These are phyloP conservation scores for Phytopythium litorale DNA, from an alignment of 352 stramenopile genomes.

Conservation along the genomic window DNA sequence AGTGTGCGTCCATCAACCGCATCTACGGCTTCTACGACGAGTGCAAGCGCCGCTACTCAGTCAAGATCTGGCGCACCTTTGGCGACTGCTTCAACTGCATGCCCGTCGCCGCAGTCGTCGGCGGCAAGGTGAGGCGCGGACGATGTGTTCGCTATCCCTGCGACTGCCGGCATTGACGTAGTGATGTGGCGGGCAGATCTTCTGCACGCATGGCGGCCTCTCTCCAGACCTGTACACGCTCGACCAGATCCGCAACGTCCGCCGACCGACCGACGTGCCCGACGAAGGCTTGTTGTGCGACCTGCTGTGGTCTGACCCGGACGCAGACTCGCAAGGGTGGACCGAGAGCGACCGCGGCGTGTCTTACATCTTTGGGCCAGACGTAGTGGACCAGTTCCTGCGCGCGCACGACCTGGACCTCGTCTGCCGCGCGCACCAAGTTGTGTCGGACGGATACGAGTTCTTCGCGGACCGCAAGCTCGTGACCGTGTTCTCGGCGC, in stretches of 20 bases:
- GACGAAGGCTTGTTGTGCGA: conserved; percentile 85
- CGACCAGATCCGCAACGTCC: conserved; percentile 94
- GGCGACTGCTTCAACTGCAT: conserved; percentile 99
- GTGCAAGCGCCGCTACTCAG: conserved; percentile 92
- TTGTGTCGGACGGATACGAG: conserved; percentile 99
- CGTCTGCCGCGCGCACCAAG: conserved; percentile 97
- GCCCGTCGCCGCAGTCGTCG: conserved; percentile 93
- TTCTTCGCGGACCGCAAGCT: conserved; percentile 98
- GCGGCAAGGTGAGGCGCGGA: conserved; percentile 79
- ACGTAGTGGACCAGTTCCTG: conserved; percentile 98
- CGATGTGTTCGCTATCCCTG: not conserved
- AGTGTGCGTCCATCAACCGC: conserved; percentile 97
- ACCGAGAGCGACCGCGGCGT: conserved; percentile 97
- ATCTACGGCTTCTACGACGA: conserved; percentile 99
- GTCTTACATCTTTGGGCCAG: conserved; percentile 98
- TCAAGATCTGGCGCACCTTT: conserved; percentile 95
- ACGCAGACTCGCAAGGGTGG: conserved; percentile 90
- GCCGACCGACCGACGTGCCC: conserved; percentile 76
- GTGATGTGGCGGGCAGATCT: conserved; percentile 65
- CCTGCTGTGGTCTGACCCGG: conserved; percentile 85
- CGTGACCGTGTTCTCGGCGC: conserved; percentile 99
- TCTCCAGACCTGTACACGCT: conserved; percentile 96
- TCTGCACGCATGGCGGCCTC: conserved; percentile 95
- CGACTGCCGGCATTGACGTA: not conserved
- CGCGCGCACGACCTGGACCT: conserved; percentile 97